Conservation (phyloP, 148 eudicot genomes). For the Persicaria maculosa region DNA sequence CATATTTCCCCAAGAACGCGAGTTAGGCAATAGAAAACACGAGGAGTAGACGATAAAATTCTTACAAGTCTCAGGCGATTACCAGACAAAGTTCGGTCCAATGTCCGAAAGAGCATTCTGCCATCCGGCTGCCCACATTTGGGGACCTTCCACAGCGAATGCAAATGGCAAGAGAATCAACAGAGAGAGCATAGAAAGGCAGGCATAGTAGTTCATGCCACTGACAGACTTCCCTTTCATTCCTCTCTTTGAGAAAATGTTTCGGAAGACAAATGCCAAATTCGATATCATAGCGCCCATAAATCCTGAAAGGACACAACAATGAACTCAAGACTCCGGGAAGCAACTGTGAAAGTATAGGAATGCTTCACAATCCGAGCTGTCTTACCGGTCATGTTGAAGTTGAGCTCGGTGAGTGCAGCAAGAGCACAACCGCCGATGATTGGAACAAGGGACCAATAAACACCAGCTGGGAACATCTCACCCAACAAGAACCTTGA, state of each 20-base stretch:
- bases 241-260: conserved; percentile 82
- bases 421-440: conserved; percentile 92
- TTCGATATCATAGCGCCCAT: conserved; percentile 88
- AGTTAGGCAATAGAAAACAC: not conserved
- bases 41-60: not conserved
- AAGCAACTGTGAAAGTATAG: not conserved
- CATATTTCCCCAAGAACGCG: not conserved
- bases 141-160: conserved; percentile 77
- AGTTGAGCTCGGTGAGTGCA: conserved; percentile 91
- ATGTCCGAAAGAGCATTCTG: conserved; percentile 52
- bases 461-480: conserved; percentile 65
- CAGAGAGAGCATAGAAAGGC: conserved; percentile 66
- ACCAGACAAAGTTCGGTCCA: conserved; percentile 70
- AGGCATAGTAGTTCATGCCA: conserved; percentile 88
- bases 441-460: conserved; percentile 79
- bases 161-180: conserved; percentile 71
- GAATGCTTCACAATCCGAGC: too few relatives aligned
- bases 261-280: conserved; percentile 74
- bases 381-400: conserved; percentile 80
- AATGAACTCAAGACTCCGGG: conserved; percentile 13
- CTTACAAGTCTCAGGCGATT: conserved; percentile 17
- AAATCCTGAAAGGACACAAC: conserved; percentile 44
- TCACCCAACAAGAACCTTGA: conserved; percentile 85
- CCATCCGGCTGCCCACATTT: conserved; percentile 75
- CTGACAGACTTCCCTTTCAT: conserved; percentile 85